A percentile compares a stretch with the other conserved stretches of the same genome.
Evolutionary conservation across 805 yeast genomes (phyloP).

Genomic region (Ogataea paraovalis): DNA sequence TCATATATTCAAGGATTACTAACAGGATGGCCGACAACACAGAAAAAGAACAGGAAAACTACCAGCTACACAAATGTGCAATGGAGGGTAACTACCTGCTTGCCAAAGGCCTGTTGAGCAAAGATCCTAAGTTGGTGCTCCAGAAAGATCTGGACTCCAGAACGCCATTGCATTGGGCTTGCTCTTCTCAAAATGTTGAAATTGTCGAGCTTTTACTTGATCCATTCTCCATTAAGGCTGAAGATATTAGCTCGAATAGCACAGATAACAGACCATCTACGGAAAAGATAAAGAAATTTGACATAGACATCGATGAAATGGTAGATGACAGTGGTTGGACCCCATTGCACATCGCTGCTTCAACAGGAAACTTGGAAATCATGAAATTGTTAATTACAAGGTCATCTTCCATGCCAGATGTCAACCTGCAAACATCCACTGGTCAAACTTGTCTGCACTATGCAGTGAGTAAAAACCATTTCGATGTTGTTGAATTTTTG

Average conservation of each 20-base stretch:
- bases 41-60: neutral
- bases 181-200: slow-evolving; percentile 53
- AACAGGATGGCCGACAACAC: neutral
- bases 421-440: slow-evolving; percentile 52
- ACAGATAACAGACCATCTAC: neutral
- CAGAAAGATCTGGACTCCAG: slow-evolving; percentile 68
- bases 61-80: slow-evolving; percentile 58
- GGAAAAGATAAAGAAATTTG: slow-evolving; percentile 16
- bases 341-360: slow-evolving; percentile 76
- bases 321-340: slow-evolving; percentile 84
- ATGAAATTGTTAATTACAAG: slow-evolving; percentile 43
- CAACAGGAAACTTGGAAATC: slow-evolving; percentile 61
- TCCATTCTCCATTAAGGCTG: slow-evolving; percentile 27
- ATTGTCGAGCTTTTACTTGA: slow-evolving; percentile 45
- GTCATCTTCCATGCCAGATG: slow-evolving; percentile 52
- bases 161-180: slow-evolving; percentile 87
- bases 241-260: slow-evolving; percentile 4
- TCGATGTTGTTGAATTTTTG: slow-evolving; percentile 49
- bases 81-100: slow-evolving; percentile 51
- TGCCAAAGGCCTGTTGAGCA: slow-evolving; percentile 47
- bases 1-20: too few relatives aligned
- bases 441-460: slow-evolving; percentile 76
- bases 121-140: slow-evolving; percentile 45
- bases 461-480: slow-evolving; percentile 68
- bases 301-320: slow-evolving; percentile 62